Evolutionary conservation across 805 yeast species (phyloP).

Genomic region (Candida ovalis): DNA sequence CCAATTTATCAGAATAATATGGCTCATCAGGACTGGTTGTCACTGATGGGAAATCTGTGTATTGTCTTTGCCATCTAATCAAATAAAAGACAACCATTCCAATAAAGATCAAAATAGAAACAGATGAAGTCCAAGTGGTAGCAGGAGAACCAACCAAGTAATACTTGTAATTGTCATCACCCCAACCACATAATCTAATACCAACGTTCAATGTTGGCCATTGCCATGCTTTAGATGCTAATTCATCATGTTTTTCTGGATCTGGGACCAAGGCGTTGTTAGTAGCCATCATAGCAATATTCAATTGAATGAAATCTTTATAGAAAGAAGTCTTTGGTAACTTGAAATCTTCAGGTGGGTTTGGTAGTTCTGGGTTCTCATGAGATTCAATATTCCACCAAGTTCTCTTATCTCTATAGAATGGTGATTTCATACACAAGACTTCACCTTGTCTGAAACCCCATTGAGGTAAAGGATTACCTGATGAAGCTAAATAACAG

Average conservation of each 20-base stretch:
- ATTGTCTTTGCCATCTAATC: conserved; percentile 83
- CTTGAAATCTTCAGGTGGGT: conserved; percentile 56
- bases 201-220: conserved; percentile 84
- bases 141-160: conserved; percentile 75
- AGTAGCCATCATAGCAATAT: conserved; percentile 85
- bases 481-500: conserved; percentile 77
- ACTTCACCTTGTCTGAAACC: conserved; percentile 89
- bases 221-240: conserved; percentile 78
- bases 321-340: conserved; percentile 73
- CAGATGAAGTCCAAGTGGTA: conserved; percentile 70
- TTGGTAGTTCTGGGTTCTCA: conserved; percentile 53
- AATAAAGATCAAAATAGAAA: conserved; percentile 53
- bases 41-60: conserved; percentile 49
- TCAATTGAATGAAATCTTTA: conserved; percentile 70
- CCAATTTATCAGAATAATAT: conserved; percentile 20
- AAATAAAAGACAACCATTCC: conserved; percentile 41
- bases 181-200: conserved; percentile 74
- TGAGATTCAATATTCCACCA: conserved; percentile 88
- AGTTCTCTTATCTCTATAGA: conserved; percentile 72
- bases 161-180: conserved; percentile 52
- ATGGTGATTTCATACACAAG: conserved; percentile 66
- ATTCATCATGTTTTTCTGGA: conserved; percentile 63
- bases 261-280: conserved; percentile 82
- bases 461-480: conserved; percentile 70
- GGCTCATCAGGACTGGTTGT: conserved; percentile 12